Conservation (phyloP, 2,329 filamentous ascomycete genomes). For the Hortaea werneckii region DNA sequence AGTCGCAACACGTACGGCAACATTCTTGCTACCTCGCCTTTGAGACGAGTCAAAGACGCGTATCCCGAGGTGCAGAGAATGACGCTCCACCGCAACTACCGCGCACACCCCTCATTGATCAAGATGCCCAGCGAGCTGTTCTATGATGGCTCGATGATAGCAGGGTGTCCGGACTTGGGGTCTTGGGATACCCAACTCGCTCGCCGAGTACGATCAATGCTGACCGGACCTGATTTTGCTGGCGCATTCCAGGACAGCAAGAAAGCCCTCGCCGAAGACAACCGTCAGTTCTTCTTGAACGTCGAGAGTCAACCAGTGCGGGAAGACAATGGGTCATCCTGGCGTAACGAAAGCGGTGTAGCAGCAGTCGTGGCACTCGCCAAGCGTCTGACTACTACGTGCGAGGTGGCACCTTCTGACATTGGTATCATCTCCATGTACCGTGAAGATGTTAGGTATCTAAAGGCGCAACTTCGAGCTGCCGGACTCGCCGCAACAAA, state of each 20-base stretch:
- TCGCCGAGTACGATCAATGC: background rate
- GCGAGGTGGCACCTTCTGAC: background rate
- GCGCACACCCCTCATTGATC: background rate
- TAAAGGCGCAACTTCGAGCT: background rate
- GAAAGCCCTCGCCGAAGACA: background rate
- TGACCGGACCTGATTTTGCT: background rate
- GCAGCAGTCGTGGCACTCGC: background rate
- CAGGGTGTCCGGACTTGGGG: background rate
- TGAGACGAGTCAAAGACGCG: background rate
- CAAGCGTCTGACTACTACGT: too few species aligned
- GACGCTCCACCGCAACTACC: background rate
- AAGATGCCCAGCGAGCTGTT: background rate
- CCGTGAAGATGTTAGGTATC: background rate
- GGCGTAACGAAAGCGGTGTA: background rate
- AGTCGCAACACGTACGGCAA: background rate
- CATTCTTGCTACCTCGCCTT: background rate
- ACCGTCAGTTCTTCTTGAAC: background rate
- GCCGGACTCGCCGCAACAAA: background rate
- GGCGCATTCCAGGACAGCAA: background rate
- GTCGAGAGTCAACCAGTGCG: background rate
- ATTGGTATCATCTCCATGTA: constrained; percentile 5
- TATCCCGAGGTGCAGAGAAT: background rate
- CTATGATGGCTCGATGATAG: background rate
- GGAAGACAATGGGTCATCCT: background rate
- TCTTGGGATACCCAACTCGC: background rate